Percentiles rank a stretch among this genome's conserved stretches.
Evolutionary conservation across 73 alveolate species (phyloP).

Genomic region (Paramecium sexaurelia): DNA sequence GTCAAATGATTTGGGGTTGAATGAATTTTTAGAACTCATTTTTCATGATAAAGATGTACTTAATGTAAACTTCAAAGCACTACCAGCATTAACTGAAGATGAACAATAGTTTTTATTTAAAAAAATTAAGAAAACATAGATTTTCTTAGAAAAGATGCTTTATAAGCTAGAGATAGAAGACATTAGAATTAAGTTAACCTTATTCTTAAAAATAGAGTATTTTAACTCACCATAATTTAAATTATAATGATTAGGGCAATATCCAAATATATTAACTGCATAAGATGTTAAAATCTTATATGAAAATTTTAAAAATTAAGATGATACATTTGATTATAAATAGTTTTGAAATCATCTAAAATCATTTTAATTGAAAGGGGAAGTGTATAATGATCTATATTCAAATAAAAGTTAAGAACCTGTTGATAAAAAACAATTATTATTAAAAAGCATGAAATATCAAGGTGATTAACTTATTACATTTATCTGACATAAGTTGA

Average conservation of each 20-base stretch:
- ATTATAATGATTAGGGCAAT: conserved; percentile 42
- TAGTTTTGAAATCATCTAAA: conserved; percentile 41
- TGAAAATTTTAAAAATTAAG: conserved; percentile 45
- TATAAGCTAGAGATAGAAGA: conserved; percentile 58
- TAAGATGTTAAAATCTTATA: conserved; percentile 34
- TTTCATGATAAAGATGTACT: conserved; percentile 77
- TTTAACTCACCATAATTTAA: neutral
- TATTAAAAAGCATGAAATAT: conserved; percentile 42
- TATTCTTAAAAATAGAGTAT: conserved; percentile 70
- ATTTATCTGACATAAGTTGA: neutral
- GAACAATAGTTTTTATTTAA: conserved; percentile 38
- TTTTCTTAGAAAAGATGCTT: conserved; percentile 64
- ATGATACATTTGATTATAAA: conserved; percentile 66
- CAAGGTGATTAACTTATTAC: conserved; percentile 36
- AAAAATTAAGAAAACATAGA: conserved; percentile 60
- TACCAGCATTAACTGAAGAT: conserved; percentile 65
- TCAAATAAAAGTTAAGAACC: neutral
- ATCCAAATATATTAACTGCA: conserved; percentile 30
- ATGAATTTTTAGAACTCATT: conserved; percentile 91
- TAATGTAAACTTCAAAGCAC: conserved; percentile 76
- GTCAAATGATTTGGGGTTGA: conserved; percentile 79
- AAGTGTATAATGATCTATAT: conserved; percentile 36
- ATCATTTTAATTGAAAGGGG: conserved; percentile 47
- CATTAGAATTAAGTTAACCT: conserved; percentile 65
- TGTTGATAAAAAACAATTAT: conserved; percentile 32